These are phyloP conservation scores for Euphrasia confusa DNA, from an alignment of 257 asterid species.

Conservation along the genomic window DNA sequence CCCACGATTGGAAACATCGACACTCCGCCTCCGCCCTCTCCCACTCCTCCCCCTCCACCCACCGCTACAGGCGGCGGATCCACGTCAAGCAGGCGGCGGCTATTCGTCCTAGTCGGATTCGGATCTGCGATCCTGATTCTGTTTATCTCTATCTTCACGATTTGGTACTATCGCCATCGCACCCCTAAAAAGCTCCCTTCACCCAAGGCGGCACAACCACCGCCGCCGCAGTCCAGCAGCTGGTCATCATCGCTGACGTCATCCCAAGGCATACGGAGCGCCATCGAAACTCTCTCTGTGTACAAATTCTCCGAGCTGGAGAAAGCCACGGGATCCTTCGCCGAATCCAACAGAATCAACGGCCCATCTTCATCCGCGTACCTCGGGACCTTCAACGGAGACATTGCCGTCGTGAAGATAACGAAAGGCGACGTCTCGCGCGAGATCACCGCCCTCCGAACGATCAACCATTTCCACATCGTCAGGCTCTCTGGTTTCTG, in stretches of 20 bases:
- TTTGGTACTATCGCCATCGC: slow-evolving; percentile 27
- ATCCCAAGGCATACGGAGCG: slow-evolving; percentile 4
- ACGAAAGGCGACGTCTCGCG: slow-evolving; percentile 46
- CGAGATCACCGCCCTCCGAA: slow-evolving; percentile 44
- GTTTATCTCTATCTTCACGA: slow-evolving; percentile 11
- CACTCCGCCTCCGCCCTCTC: background rate
- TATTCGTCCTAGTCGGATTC: slow-evolving; percentile 24
- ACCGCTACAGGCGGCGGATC: background rate
- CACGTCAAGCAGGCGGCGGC: background rate
- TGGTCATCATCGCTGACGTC: slow-evolving; percentile 18
- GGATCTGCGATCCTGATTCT: slow-evolving; percentile 35
- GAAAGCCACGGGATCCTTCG: slow-evolving; percentile 40
- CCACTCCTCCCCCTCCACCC: background rate
- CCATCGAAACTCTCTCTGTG: slow-evolving; percentile 37
- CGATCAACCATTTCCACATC: slow-evolving; percentile 50
- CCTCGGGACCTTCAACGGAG: slow-evolving; percentile 48
- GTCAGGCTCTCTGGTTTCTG: slow-evolving; percentile 57
- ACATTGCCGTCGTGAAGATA: slow-evolving; percentile 49
- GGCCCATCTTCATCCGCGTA: slow-evolving; percentile 40
- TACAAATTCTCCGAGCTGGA: slow-evolving; percentile 48
- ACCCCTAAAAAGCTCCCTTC: slow-evolving; percentile 19
- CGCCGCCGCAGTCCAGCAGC: background rate
- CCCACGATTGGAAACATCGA: background rate
- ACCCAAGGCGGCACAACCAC: background rate
- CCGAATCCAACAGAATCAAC: slow-evolving; percentile 36